Base-by-base conservation (phyloP, 2,329 filamentous ascomycete genomes). In the Trichoderma sp. region DNA sequence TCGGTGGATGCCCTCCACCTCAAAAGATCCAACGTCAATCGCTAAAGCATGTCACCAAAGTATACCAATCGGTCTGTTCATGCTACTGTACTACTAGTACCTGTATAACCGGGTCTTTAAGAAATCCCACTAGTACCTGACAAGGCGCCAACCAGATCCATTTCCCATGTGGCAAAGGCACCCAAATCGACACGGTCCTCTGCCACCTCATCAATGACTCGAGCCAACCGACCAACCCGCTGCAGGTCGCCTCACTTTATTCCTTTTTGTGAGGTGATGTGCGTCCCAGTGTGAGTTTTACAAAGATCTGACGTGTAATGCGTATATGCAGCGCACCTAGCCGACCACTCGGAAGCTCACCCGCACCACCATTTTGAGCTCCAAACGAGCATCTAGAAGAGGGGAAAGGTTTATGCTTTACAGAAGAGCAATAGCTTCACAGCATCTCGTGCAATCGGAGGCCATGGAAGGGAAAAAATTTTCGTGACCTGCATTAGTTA, bases 181-280 rank as follows among this genome's bases (percentile, higher is more conserved):
- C 39, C n/a, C 18, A 51, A 61, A 49, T 2, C 43, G 11, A 21
- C 26, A 26, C 28, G 30, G 16, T n/a, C 30, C 16, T 63, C 11
- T 65, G 61, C 61, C 61, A 66, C n/a, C 52, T 66, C 61, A 56
- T 49, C 52, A 66, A 66, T 66, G 61, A 66, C 61, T 66, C 61
- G 28, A 56, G 26, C 61, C 37, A n/a, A 24, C 61, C 61, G 52
- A 65, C 21, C 51, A 56, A 43, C 26, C 61, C 61, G 61, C 61
- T 65, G 51, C 61, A 65, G 52, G 26, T 32, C 61, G 61, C 26
- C 51, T 66, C 51, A 51, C 32, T 21, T 24, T 46, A 18, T 26
- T 16, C 28, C 4, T 18, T 43, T 43, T 43, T 43, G 16, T 8
- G 39, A 43, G 18, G 37, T 39, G 39, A 43, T 43, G 37, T 39